Base-by-base conservation (phyloP, 2,329 filamentous ascomycete species). In the Alternaria metachromatica region DNA sequence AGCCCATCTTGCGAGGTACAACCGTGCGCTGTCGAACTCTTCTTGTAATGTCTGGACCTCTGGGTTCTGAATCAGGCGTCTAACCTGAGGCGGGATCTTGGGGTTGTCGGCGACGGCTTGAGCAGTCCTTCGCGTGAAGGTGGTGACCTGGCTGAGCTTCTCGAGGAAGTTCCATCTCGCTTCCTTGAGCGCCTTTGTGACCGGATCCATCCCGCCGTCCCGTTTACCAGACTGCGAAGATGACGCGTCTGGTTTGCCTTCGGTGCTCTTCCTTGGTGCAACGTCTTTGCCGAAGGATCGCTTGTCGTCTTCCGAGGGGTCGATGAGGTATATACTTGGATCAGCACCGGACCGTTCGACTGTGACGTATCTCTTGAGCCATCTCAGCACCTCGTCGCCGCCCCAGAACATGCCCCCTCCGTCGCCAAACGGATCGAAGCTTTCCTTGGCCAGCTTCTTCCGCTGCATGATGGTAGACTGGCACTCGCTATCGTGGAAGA, bases 401-500 rank as follows among this genome's bases (percentile, higher is more conserved):
- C 96, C 96, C 96, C 96, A 99, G 76, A 97, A 98, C 85, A 97
- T 90, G 78, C 92, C 88, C 0, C 95, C 95, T 67, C 87, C 87
- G 66, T 93, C 92, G 15, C 91, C 90, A 78, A 97, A 97, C 0
- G 94, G 94, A 72, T 97, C 94, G 73, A 99, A 98, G 46, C 85
- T 92, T 72, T 97, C 93, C 65, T 87, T 88, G 1, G 93, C 89
- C 57, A 92, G 84, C 81, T 90, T 93, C 85, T 96, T 97, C 82
- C 96, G 93, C 80, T 98, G 95, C 60, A 96, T 82, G 21, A 98
- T 97, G 0, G 96, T 99, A 57, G 92, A 96, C 81, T 97, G 92
- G 75, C 96, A 99, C 82, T 99, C 96, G 66, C 90, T 94, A 76
- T 99, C 96, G 78, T 99, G 96, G 82, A 99, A 99, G 82, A 99